These are phyloP conservation scores for Saitozyma podzolica DNA, from an alignment of 768 basidiomycete genomes.

Conservation along the genomic window DNA sequence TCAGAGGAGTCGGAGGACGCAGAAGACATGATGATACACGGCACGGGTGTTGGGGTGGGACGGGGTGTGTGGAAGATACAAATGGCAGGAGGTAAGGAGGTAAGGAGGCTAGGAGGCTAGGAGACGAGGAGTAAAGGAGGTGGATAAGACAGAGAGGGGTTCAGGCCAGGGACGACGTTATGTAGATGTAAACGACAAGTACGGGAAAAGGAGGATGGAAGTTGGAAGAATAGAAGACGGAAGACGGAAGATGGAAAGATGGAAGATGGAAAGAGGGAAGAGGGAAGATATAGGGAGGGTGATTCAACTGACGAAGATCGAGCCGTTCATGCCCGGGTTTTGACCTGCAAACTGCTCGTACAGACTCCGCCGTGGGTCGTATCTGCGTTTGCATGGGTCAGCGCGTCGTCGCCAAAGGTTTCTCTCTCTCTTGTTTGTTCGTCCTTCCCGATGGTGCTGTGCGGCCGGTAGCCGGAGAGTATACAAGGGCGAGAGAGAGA, in stretches of 20 bases:
- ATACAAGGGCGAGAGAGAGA: background rate
- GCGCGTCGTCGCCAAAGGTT: no score
- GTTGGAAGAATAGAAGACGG: no score
- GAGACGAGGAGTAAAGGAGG: no score
- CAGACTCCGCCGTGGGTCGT: conserved; percentile 78
- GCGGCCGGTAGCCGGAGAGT: background rate
- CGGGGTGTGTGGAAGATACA: background rate
- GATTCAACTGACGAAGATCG: conserved; percentile 13
- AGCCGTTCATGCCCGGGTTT: conserved; percentile 29
- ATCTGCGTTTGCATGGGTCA: conserved; percentile 49
- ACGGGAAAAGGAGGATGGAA: no score
- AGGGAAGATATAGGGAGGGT: background rate
- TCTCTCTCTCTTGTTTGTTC: background rate
- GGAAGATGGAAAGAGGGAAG: no score
- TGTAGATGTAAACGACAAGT: no score
- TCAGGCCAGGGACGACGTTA: no score
- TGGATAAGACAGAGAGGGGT: no score
- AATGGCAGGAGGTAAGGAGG: no score
- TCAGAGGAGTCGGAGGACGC: conserved; percentile 5
- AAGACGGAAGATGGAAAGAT: no score
- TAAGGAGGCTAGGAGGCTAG: no score
- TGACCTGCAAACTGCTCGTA: conserved; percentile 77
- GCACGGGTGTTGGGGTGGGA: background rate
- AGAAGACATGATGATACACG: conserved; percentile 2
- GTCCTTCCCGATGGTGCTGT: background rate